Evolutionary conservation across 805 yeast genomes (phyloP), one percentile per base, ranked within the genome.

Genomic region (Starmerella sp.): DNA sequence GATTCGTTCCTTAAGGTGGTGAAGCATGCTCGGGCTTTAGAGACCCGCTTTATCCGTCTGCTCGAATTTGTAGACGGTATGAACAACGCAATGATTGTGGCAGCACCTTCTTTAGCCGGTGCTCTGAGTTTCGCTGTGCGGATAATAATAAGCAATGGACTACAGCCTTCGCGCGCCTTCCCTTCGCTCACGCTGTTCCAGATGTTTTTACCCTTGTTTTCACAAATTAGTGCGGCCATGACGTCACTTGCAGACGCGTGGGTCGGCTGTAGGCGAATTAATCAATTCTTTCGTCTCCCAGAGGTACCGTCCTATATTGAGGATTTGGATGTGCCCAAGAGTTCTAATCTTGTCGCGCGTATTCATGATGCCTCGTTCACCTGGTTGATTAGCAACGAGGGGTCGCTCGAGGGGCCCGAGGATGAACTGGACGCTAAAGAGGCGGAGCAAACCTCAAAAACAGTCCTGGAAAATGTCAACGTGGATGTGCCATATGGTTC

Each of bases 1-100:
- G 74, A 75, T 37, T 87, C 96, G 0, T 90, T 86, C 66, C 73
- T 74, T 51, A 67, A 74, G 8, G 71, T 75, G 47, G 75, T 90
- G 39, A 48, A 37, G 11, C 46, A 13, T 2, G 36, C 51, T 13
- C 49, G 61, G 3, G 39, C 48, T 22, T 15, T 45, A 4, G 61
- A 58, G 44, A 56, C 60, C 2, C 36, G 47, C 29, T 50, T 17
- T 15, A 59, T 58, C 30, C 57, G 59, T 4, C 41, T 51, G 7
- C 34, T 58, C 11, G 60, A 55, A 29, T 11, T 54, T n/a, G 47
- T 56, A 5, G 57, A 56, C 37, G 60, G 56, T 9, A 13, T 52
- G 22, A 54, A 53, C 32, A 49, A 51, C 38, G 57, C 57, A 1
- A 13, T 50, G 5, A 37, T 55, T 22, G 45, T 58, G 6, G 55